phyloP scores from a whole-genome alignment of 176 grass and related monocot genomes.

The Luzula sylvatica region DNA sequence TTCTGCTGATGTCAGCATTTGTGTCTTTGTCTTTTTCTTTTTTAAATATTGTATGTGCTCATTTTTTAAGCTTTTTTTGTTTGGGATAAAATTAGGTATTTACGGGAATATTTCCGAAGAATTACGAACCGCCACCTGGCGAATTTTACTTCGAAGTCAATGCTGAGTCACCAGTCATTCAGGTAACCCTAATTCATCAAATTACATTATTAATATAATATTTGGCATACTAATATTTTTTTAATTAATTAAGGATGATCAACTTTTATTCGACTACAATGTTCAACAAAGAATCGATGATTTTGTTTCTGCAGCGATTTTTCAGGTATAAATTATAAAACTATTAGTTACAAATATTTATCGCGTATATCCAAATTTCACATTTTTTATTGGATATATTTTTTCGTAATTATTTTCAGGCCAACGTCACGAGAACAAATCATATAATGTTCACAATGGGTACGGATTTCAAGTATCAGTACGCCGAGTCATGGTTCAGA shows the following conservation, averaged over 20 bases:
- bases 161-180: slow-evolving; percentile 50
- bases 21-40: not conserved
- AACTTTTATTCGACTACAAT: slow-evolving; percentile 90
- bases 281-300: slow-evolving; percentile 90
- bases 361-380: not conserved
- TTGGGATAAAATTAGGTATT: slow-evolving; percentile 56
- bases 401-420: slow-evolving; percentile 32
- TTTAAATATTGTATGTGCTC: not conserved
- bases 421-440: slow-evolving; percentile 90
- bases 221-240: not conserved
- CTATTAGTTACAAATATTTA: not conserved
- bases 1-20: slow-evolving; percentile 56
- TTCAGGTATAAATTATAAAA: slow-evolving; percentile 34
- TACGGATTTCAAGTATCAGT: slow-evolving; percentile 98
- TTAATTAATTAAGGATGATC: slow-evolving; percentile 51
- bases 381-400: not conserved
- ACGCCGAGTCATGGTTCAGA: slow-evolving; percentile 88
- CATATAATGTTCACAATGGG: slow-evolving; percentile 99
- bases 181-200: slow-evolving; percentile 32
- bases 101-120: slow-evolving; percentile 91
- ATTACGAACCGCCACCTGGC: slow-evolving; percentile 94
- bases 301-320: slow-evolving; percentile 86
- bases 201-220: not conserved
- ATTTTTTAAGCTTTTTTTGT: not conserved
- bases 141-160: slow-evolving; percentile 92